Conservation (phyloP, 495 filamentous ascomycete species). For the Tetracladium setigerum region DNA sequence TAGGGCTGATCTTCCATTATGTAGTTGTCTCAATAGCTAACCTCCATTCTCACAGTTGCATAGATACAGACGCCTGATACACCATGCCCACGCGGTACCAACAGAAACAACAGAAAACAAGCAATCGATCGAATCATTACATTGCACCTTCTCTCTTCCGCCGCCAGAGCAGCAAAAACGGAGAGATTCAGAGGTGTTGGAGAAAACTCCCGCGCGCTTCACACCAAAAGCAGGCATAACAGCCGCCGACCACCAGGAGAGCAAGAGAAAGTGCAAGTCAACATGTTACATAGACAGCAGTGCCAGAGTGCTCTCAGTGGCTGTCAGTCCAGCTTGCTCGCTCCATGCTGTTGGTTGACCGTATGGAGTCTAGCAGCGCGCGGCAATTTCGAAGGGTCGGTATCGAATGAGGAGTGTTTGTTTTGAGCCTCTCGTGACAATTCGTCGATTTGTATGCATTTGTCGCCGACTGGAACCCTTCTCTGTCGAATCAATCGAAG, state of each 20-base stretch:
- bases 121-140: conserved; percentile 12
- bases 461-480: too few relatives aligned
- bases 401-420: too few relatives aligned
- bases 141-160: conserved; percentile 1
- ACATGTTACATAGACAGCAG: conserved; percentile 16
- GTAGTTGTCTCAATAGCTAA: too few relatives aligned
- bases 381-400: conserved; percentile 6
- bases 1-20: too few relatives aligned
- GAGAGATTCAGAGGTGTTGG: background rate
- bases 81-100: background rate
- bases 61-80: too few relatives aligned
- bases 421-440: too few relatives aligned
- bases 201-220: conserved; percentile 18
- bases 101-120: background rate
- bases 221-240: conserved; percentile 1
- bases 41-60: too few relatives aligned
- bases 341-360: background rate
- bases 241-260: conserved; percentile 16
- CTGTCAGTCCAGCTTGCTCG: conserved; percentile 1
- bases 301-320: conserved; percentile 14
- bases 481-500: too few relatives aligned
- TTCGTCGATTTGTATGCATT: too few relatives aligned
- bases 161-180: too few relatives aligned
- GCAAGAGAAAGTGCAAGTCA: too few relatives aligned
- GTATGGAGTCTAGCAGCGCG: conserved; percentile 8